Percentiles rank a stretch among this genome's conserved stretches.
Evolutionary conservation across 2,329 filamentous ascomycete genomes (phyloP).

Genomic region (Karstenula rhodostoma): DNA sequence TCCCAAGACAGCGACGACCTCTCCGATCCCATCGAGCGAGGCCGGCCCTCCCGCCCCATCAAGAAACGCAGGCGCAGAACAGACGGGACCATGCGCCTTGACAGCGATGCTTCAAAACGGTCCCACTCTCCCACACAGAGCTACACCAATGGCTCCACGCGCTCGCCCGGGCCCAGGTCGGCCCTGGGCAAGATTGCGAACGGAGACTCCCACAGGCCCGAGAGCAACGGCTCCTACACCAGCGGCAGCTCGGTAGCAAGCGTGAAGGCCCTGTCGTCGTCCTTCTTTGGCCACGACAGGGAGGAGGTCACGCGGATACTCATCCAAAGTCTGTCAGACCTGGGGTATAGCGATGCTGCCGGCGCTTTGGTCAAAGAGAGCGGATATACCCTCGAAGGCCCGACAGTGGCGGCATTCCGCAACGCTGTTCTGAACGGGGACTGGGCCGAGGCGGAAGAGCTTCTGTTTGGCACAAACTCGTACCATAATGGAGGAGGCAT

Average conservation of each 20-base stretch:
- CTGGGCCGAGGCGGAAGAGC: constrained; percentile 84
- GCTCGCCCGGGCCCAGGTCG: constrained; percentile 42
- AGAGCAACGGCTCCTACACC: constrained; percentile 55
- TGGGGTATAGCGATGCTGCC: constrained; percentile 85
- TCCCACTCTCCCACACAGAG: constrained; percentile 47
- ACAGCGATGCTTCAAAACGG: constrained; percentile 52
- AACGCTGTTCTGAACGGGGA: constrained; percentile 79
- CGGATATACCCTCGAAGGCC: constrained; percentile 85
- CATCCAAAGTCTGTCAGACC: constrained; percentile 87
- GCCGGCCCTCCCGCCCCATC: constrained; percentile 46
- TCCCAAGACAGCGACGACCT: constrained; percentile 39
- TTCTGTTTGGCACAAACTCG: constrained; percentile 68
- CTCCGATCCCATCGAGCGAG: constrained; percentile 30
- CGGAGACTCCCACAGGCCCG: constrained; percentile 49
- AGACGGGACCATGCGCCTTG: constrained; percentile 54
- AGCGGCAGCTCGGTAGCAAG: constrained; percentile 50
- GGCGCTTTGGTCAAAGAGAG: constrained; percentile 79
- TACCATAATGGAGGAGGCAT: constrained; percentile 57
- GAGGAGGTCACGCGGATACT: constrained; percentile 93
- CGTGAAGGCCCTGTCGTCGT: constrained; percentile 44
- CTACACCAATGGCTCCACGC: constrained; percentile 51
- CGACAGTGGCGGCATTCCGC: constrained; percentile 85
- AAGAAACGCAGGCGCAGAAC: constrained; percentile 54
- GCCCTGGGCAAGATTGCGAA: constrained; percentile 50
- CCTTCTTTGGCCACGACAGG: constrained; percentile 85